A percentile compares a stretch with the other conserved stretches of the same genome.
Evolutionary conservation across 2,329 filamentous ascomycete species (phyloP).

Genomic region (Exutisphaerella laricina): DNA sequence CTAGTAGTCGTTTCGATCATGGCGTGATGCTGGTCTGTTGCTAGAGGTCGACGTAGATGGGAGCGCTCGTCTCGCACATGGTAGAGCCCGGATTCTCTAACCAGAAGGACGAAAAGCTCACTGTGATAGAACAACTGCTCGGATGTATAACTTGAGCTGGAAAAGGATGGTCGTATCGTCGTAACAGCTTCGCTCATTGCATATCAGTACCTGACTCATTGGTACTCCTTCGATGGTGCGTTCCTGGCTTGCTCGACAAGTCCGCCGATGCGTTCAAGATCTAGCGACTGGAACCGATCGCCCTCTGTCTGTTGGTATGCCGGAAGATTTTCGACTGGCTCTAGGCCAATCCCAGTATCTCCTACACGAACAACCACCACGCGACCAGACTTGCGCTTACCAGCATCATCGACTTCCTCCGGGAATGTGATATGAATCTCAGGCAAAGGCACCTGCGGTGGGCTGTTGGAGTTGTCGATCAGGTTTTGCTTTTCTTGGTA

Average conservation of each 20-base stretch:
- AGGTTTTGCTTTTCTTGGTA: conserved; percentile 76
- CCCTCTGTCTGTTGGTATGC: conserved; percentile 80
- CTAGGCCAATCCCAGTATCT: conserved; percentile 80
- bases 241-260: conserved; percentile 72
- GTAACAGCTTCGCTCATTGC: conserved; percentile 17
- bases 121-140: conserved; percentile 14
- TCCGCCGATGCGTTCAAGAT: conserved; percentile 90
- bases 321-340: conserved; percentile 74
- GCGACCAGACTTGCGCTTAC: conserved; percentile 74
- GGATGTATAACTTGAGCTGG: conserved; percentile 13
- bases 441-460: conserved; percentile 74
- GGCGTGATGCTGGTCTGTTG: conserved; percentile 5
- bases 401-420: conserved; percentile 80
- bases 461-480: conserved; percentile 67
- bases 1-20: not conserved
- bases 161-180: conserved; percentile 21
- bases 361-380: conserved; percentile 90
- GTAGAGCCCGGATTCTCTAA: conserved; percentile 1
- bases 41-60: not conserved
- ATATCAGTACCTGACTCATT: conserved; percentile 9
- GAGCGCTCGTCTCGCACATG: not conserved
- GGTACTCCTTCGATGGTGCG: conserved; percentile 15
- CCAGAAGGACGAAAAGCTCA: conserved; percentile 3
- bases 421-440: conserved; percentile 99
- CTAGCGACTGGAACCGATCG: conserved; percentile 78